Evolutionary conservation across 176 grass and related monocot genomes (phyloP), one percentile per base, ranked within the genome.

Genomic region (Aechmea fasciata): DNA sequence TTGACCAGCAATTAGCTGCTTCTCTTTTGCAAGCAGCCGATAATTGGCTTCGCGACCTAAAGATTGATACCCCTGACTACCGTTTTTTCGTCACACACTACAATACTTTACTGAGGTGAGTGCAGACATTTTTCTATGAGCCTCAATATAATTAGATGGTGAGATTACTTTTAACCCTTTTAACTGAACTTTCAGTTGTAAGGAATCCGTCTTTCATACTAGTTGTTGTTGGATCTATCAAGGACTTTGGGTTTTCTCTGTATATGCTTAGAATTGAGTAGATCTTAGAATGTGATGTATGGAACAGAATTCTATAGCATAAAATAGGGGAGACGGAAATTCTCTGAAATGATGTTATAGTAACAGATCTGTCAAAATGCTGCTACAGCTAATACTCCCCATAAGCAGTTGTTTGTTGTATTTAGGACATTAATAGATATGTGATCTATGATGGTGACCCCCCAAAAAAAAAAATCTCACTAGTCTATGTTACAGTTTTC

Each of bases 31-130:
- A 85, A 72, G 71, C 70, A 70, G 89, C 89, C 49, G 78, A 81
- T 70, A 79, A 81, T 14, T 88, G 85, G 89, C 85, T 92, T 73
- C 83, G 73, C 61, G 50, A n/a, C 49, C 73, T 71, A 17, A 78
- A 75, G 26, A 85, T 92, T 15, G 67, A 80, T 71, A 85, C 88
- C 52, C 89, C 85, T 26, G 89, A 92, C 75, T 92, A 85, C 70
- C 73, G 77, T 8, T 92, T 92, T 68, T 92, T 92, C 63, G 72
- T 83, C 15, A 81, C 82, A 2, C 89, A 92, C 64, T 69, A 61
- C 18, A 72, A 48, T 20, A 11, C 77, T 48, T 69, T 11, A 49
- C 63, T 25, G 62, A 74, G 59, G 57, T 74, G 71, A 74, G 52
- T 26, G 25, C 25, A 26, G 25, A 26, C 25, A 26, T 26, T 26